Base-by-base conservation (phyloP, 352 stramenopile species). In the Phytophthora podocarpi region DNA sequence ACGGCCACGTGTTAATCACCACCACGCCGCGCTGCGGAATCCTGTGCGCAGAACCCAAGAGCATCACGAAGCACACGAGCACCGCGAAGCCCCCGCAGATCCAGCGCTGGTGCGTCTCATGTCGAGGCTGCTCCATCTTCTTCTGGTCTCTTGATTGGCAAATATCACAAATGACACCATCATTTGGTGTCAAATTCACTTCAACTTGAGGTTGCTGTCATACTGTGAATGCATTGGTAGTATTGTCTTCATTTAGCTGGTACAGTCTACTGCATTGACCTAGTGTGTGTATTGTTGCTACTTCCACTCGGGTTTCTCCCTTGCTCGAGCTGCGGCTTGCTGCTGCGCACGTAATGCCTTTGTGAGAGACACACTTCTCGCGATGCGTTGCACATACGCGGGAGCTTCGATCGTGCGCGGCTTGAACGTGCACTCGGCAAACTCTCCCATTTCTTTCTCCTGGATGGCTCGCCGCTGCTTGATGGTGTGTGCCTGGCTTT, bases 1-100 rank as follows among this genome's bases (percentile, higher is more conserved):
- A 95, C 7, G 85, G 71, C 87, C 87, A 95, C 43, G 87, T 95
- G 53, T 93, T 95, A 58, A 95, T 76, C 40, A 94, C 87, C 35
- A 92, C 80, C 0, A 75, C 69, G 4, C 65, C 72, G 11, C 50
- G 41, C 32, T 67, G 68, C 4, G 68, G 64, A 18, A 64, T 64
- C 21, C 64, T 36, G 27, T 73, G 52, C 16, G 58, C 56, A 6
- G 67, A 76, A n/a, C 67, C 48, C 32, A 67, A 39, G 1, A 76
- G 49, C 59, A 72, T 66, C 7, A 75, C 26, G 23, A 69, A 68
- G 53, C 67, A 76, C 42, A 70, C 58, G 6, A 60, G 10, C 47
- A 70, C 41, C 5, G 67, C 53, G 30, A 70, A 76, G 48, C 67
- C 28, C 0, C 57, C 58, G 53, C 63, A 72, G 31, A 76, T 76